A percentile compares a stretch with the other conserved stretches of the same genome.
Evolutionary conservation across 345 rosid genomes (phyloP).

Genomic region (Brassica juncea): DNA sequence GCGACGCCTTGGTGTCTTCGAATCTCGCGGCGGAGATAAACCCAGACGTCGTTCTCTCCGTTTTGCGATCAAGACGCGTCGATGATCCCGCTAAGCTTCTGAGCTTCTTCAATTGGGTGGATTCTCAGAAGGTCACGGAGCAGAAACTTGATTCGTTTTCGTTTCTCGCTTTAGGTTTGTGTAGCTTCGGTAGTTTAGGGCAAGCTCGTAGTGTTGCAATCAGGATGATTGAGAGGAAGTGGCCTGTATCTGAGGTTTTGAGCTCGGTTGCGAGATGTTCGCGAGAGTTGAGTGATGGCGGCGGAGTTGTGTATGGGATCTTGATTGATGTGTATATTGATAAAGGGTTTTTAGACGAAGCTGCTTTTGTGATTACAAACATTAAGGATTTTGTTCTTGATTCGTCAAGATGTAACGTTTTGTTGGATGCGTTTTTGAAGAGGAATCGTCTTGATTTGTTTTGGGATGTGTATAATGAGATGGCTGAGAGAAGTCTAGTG

Average conservation of each 20-base stretch:
- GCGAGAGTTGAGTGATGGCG: conserved; percentile 39
- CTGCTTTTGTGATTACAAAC: conserved; percentile 48
- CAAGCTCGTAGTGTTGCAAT: conserved; percentile 47
- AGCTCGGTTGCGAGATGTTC: conserved; percentile 51
- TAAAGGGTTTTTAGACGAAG: conserved; percentile 52
- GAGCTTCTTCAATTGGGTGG: conserved; percentile 66
- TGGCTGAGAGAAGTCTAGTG: conserved; percentile 51
- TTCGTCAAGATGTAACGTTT: conserved; percentile 53
- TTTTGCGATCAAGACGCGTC: conserved; percentile 49
- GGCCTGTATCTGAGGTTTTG: conserved; percentile 50
- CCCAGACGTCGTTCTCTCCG: conserved; percentile 64
- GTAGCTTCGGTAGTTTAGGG: conserved; percentile 48
- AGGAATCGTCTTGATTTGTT: conserved; percentile 54
- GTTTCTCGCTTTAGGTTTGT: conserved; percentile 50
- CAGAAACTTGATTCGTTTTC: conserved; percentile 60
- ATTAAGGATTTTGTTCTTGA: conserved; percentile 41
- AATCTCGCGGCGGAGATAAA: conserved; percentile 44
- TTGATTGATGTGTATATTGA: conserved; percentile 60
- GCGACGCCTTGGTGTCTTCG: conserved; percentile 44
- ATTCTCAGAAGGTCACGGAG: conserved; percentile 38
- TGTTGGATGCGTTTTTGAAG: conserved; percentile 65
- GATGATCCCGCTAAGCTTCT: conserved; percentile 58
- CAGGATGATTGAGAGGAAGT: conserved; percentile 49
- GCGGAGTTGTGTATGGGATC: conserved; percentile 46
- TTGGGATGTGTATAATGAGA: conserved; percentile 59